These are phyloP conservation scores for Puya raimondii DNA, from an alignment of 176 grass and related monocot genomes.

Conservation along the genomic window DNA sequence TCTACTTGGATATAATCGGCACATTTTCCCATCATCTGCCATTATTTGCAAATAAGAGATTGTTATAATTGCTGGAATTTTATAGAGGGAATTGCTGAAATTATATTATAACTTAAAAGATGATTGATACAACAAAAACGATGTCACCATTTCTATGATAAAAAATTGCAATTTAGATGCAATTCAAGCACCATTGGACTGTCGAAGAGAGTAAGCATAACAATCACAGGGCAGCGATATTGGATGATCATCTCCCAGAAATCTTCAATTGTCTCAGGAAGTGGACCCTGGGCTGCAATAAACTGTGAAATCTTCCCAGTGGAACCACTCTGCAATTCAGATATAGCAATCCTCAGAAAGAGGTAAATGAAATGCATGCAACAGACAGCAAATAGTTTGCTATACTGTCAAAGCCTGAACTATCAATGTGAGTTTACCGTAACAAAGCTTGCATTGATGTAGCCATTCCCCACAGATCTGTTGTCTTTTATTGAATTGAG, in stretches of 20 bases:
- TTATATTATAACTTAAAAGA: background rate
- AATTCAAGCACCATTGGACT: constrained; percentile 38
- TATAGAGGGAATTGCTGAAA: background rate
- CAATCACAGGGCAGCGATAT: constrained; percentile 67
- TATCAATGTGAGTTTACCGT: constrained; percentile 28
- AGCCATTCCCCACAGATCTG: constrained; percentile 31
- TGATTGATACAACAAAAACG: background rate
- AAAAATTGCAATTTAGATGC: background rate
- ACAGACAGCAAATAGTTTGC: background rate
- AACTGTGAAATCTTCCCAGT: constrained; percentile 31
- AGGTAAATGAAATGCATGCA: background rate
- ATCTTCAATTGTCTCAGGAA: constrained; percentile 59
- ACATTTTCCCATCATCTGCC: constrained; percentile 59
- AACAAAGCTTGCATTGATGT: constrained; percentile 91
- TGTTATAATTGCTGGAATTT: background rate
- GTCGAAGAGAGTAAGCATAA: constrained; percentile 83
- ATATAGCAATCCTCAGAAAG: background rate
- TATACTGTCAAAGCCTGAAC: background rate
- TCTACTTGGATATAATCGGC: constrained; percentile 57
- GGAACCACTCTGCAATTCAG: constrained; percentile 20
- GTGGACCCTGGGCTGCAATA: constrained; percentile 88
- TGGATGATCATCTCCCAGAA: constrained; percentile 97
- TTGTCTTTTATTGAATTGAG: constrained; percentile 22
- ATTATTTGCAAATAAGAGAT: constrained; percentile 24
- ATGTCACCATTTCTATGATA: background rate